Base-by-base conservation (phyloP, 495 filamentous ascomycete genomes). In the Trichocladium antarcticum region DNA sequence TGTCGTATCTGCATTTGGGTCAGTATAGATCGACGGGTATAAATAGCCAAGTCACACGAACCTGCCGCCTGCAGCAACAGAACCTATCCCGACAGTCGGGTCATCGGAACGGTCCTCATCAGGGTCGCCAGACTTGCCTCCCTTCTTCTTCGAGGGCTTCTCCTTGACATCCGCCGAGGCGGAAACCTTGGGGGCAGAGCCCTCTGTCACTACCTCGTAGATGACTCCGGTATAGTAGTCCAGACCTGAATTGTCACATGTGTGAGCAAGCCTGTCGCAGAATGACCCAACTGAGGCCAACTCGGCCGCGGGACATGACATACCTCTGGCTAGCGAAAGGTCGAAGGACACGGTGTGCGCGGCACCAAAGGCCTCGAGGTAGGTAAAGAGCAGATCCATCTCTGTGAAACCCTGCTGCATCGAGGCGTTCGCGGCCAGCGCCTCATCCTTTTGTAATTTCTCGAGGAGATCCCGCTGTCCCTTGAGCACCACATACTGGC, bases 1-100 rank as follows among this genome's bases (percentile, higher is more conserved):
- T 85, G 61, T 96, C 90, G 65, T 96, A 95, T 43, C 50, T 78
- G 44, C 90, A 55, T 90, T 90, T 4, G 88, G 90, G 9, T 89
- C 89, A 89, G 92, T 57, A 92, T 93, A 53, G 84, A 37, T 28
- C 45, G 78, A 63, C 92, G 85, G 8, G 90, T 83, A 51, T 89
- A 85, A 67, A 93, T n/a, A n/a, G n/a, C n/a, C n/a, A n/a, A n/a
- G n/a, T n/a, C n/a, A n/a, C n/a, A n/a, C n/a, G n/a, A n/a, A n/a
- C n/a, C n/a, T n/a, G n/a, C n/a, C n/a, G 27, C 27, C 27, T 5
- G 27, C 27, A 10, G 27, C 27, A 89, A 3, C 82, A 88, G 50
- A 92, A 82, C 49, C 66, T 34, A 95, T 85, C 41, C 88, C 87
- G 17, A 92, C 68, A 10, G 80, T 81, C 7, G 85, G 86, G 63